Evolutionary conservation across 331 rosid species (phyloP).

Genomic region (Malus hybrid): DNA sequence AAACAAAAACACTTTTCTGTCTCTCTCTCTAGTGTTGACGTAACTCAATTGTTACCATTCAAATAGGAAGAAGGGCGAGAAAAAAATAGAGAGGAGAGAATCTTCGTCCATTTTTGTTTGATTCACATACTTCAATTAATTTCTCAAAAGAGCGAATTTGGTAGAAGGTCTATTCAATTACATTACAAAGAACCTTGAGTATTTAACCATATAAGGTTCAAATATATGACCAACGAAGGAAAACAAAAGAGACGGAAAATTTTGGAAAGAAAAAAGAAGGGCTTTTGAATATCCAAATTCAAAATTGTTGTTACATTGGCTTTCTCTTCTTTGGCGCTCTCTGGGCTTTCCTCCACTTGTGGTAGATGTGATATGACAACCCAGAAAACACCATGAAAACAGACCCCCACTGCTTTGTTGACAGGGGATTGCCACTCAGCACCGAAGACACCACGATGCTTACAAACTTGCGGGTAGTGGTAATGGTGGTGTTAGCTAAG

Average conservation of each 20-base stretch:
- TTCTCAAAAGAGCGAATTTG: no score
- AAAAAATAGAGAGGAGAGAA: no score
- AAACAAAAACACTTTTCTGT: no score
- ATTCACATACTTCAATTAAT: no score
- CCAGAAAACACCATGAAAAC: slow-evolving; percentile 90
- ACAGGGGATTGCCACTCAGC: slow-evolving; percentile 86
- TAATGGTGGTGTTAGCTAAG: slow-evolving; percentile 85
- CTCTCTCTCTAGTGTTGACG: no score
- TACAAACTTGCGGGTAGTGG: slow-evolving; percentile 91
- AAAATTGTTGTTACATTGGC: slow-evolving; percentile 51
- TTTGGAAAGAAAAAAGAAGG: background rate
- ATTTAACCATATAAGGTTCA: slow-evolving; percentile 13
- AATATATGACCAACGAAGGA: slow-evolving; percentile 6
- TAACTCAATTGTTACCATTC: no score
- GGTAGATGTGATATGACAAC: slow-evolving; percentile 79
- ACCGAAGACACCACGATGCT: slow-evolving; percentile 88
- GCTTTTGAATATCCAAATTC: background rate
- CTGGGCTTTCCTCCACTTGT: slow-evolving; percentile 83
- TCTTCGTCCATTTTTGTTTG: no score
- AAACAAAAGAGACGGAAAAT: background rate
- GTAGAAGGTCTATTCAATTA: slow-evolving; percentile 17
- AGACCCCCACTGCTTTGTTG: slow-evolving; percentile 87
- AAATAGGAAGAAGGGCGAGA: no score
- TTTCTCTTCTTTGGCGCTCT: slow-evolving; percentile 76
- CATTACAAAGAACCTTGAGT: slow-evolving; percentile 28